Evolutionary conservation across 352 stramenopile genomes (phyloP).

Genomic region (Phytophthora aleatoria): DNA sequence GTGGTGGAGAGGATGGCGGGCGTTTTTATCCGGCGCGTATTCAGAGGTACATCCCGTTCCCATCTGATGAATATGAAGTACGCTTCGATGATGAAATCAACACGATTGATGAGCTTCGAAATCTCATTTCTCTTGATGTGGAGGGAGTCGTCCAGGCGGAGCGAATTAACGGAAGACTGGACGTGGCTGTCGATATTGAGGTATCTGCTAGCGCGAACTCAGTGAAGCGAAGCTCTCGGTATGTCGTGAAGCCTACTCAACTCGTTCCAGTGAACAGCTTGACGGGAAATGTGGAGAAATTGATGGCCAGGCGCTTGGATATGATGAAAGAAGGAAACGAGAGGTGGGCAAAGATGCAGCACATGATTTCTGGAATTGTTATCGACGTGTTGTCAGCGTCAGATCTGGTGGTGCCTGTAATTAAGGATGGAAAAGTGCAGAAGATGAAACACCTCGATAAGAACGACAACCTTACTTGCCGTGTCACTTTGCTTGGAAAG

Average conservation of each 20-base stretch:
- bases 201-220: not conserved
- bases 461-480: slow-evolving; percentile 33
- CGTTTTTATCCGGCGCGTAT: slow-evolving; percentile 66
- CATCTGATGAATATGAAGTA: slow-evolving; percentile 53
- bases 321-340: slow-evolving; percentile 14
- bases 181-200: slow-evolving; percentile 45
- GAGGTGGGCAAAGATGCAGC: slow-evolving; percentile 39
- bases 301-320: slow-evolving; percentile 47
- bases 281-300: slow-evolving; percentile 32
- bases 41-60: slow-evolving; percentile 55
- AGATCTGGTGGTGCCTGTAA: slow-evolving; percentile 37
- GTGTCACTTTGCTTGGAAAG: slow-evolving; percentile 58
- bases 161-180: slow-evolving; percentile 55
- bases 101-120: slow-evolving; percentile 62
- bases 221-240: slow-evolving; percentile 8
- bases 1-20: slow-evolving; percentile 52
- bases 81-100: slow-evolving; percentile 62
- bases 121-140: slow-evolving; percentile 63
- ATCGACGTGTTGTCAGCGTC: slow-evolving; percentile 56
- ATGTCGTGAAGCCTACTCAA: slow-evolving; percentile 14
- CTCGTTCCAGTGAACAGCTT: slow-evolving; percentile 60
- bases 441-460: slow-evolving; percentile 19
- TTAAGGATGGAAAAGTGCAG: not conserved
- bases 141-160: slow-evolving; percentile 57
- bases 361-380: slow-evolving; percentile 45